These are phyloP conservation scores for Fusarium abutilonis DNA, from an alignment of 2,329 filamentous ascomycete genomes.

Conservation along the genomic window DNA sequence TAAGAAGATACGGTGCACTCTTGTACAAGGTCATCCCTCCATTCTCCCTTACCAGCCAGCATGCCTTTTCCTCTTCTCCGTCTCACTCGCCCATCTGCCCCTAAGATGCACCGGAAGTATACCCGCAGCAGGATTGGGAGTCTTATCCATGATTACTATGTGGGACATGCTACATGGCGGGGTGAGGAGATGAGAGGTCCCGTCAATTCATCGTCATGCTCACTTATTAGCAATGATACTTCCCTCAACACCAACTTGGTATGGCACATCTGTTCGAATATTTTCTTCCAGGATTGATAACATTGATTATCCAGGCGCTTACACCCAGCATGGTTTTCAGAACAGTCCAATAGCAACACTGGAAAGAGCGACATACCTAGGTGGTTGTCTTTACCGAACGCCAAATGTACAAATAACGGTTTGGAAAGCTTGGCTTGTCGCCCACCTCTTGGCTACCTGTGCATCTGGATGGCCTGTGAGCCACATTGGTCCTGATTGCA, in stretches of 20 bases:
- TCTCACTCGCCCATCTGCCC: neutral
- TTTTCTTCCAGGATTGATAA: neutral
- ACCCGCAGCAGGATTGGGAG: constrained; percentile 10
- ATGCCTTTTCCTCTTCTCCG: neutral
- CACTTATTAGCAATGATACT: neutral
- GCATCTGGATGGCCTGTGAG: neutral
- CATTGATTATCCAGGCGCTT: neutral
- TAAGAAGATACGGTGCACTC: constrained; percentile 2
- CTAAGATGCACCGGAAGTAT: constrained; percentile 14
- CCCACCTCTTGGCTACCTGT: neutral
- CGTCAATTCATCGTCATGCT: constrained; percentile 29
- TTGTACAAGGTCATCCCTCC: neutral
- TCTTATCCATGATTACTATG: constrained; percentile 5
- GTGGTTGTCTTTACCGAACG: neutral
- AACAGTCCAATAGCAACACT: neutral
- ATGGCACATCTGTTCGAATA: neutral
- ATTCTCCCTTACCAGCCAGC: constrained; percentile 6
- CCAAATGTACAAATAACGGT: neutral
- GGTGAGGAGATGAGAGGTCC: constrained; percentile 7
- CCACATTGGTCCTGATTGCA: too few relatives aligned
- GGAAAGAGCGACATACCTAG: neutral
- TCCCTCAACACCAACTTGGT: neutral
- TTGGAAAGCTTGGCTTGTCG: neutral
- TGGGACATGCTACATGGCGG: constrained; percentile 24
- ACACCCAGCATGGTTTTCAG: neutral